These are phyloP conservation scores for Diaporthe batatas DNA, from an alignment of 2,329 filamentous ascomycete genomes.

Conservation along the genomic window DNA sequence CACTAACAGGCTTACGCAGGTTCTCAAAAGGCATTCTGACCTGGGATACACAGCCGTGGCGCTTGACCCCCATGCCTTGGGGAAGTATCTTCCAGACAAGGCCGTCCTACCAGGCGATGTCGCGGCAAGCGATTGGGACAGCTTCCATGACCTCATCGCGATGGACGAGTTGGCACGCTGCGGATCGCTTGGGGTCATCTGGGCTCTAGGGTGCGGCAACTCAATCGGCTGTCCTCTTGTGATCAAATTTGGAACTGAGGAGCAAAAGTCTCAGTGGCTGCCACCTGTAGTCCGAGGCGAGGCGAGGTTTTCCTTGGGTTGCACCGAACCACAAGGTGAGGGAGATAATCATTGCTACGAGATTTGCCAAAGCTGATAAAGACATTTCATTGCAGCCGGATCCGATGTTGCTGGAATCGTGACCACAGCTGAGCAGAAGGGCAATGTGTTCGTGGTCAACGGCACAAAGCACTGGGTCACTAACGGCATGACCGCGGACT, in stretches of 20 bases:
- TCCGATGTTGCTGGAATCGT: slow-evolving; percentile 24
- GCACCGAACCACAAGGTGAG: slow-evolving; percentile 58
- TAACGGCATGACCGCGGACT: slow-evolving; percentile 68
- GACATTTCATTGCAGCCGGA: not conserved
- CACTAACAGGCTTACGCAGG: not conserved
- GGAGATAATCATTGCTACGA: slow-evolving; percentile 52
- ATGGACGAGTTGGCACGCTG: slow-evolving; percentile 53
- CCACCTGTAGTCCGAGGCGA: slow-evolving; percentile 15
- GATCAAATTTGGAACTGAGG: slow-evolving; percentile 30
- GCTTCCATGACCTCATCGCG: slow-evolving; percentile 52
- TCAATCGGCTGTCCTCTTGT: slow-evolving; percentile 47
- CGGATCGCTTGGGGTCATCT: slow-evolving; percentile 50
- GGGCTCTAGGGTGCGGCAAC: slow-evolving; percentile 50
- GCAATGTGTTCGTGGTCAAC: slow-evolving; percentile 68
- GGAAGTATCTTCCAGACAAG: not conserved
- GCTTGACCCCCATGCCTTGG: slow-evolving; percentile 6
- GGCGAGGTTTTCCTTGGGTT: slow-evolving; percentile 37
- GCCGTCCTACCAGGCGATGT: slow-evolving; percentile 43
- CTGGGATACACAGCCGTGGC: slow-evolving; percentile 17
- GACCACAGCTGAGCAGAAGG: slow-evolving; percentile 53
- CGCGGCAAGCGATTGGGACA: slow-evolving; percentile 50
- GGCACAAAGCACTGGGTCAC: slow-evolving; percentile 76
- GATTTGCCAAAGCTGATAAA: not conserved
- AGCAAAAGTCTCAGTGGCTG: slow-evolving; percentile 38
- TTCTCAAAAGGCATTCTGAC: slow-evolving; percentile 9